Percentiles rank a stretch among this genome's conserved stretches.
Evolutionary conservation across 176 grass and related monocot genomes (phyloP).

Genomic region (Hordeum marinum): DNA sequence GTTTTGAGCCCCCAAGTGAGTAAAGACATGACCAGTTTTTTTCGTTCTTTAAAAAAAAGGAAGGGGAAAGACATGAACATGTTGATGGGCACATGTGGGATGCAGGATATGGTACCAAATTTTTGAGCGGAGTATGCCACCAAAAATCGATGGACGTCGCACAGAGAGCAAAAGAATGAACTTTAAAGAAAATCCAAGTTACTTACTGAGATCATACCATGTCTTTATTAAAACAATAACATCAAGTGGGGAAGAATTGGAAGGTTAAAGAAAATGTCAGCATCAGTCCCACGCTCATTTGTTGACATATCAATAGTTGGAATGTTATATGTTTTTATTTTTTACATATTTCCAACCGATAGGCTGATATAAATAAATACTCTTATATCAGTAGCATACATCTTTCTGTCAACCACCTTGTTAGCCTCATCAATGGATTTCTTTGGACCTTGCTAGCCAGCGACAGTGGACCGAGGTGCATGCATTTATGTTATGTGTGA

Average conservation of each 20-base stretch:
- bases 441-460: neutral
- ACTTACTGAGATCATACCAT: neutral
- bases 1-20: slow-evolving; percentile 28
- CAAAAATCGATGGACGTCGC: neutral
- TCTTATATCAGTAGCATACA: neutral
- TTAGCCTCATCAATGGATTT: neutral
- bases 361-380: neutral
- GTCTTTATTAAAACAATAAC: neutral
- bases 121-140: neutral
- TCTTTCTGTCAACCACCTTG: slow-evolving; percentile 23
- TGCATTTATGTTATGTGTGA: neutral
- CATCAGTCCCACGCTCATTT: neutral
- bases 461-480: neutral
- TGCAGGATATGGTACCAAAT: neutral
- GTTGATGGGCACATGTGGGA: neutral
- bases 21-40: neutral
- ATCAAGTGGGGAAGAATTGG: neutral
- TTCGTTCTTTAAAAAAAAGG: neutral
- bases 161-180: neutral
- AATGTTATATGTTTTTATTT: neutral
- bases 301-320: neutral
- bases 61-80: neutral
- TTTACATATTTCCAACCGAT: neutral
- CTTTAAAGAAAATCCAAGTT: neutral
- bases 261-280: neutral